Base-by-base conservation (phyloP, 805 yeast genomes). In the Scheffersomyces stipitis region DNA sequence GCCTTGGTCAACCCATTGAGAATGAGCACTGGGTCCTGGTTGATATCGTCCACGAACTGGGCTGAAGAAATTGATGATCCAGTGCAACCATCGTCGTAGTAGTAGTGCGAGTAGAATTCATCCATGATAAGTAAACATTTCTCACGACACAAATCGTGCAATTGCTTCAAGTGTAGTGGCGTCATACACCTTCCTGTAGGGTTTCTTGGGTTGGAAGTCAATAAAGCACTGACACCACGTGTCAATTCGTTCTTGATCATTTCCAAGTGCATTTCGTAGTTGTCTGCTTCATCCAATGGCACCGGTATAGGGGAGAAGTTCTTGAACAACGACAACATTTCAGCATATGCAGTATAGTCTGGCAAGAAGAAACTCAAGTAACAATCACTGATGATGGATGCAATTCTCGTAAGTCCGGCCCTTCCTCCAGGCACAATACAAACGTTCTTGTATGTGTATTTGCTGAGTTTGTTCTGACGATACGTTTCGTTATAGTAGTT, bases 341-440 rank as follows among this genome's bases (percentile, higher is more conserved):
- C 83, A 15, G 83, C 81, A 46, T 78, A 78, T 5, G 83, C 83
- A 12, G 83, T 78, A 48, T 78, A 78, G 51, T 78, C 83, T 4
- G 83, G 83, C 42, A 78, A 61, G 54, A 78, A 78, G 55, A 78
- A 78, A 17, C 80, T 73, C 32, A 78, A 56, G 52, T 78, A 78
- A 48, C 81, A 77, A 56, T 78, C 82, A 37, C 73, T 66, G 36
- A 78, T 65, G 40, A 78, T 75, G 12, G 83, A 75, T 13, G 83
- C 83, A 43, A 78, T 78, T 53, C 83, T 69, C 4, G 79, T 78
- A 42, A 78, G 58, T 0, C 83, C 83, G 15, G 82, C 81, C 47
- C 83, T 62, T 2, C 83, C 83, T 24, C 83, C 83, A 6, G 83
- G 83, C 1, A 79, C 82, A 45, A 78, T 67, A 51, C 81, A 78